A percentile compares a stretch with the other conserved stretches of the same genome.
Conservation (phyloP, 2,329 filamentous ascomycete species). For the Sclerotinia minor region DNA sequence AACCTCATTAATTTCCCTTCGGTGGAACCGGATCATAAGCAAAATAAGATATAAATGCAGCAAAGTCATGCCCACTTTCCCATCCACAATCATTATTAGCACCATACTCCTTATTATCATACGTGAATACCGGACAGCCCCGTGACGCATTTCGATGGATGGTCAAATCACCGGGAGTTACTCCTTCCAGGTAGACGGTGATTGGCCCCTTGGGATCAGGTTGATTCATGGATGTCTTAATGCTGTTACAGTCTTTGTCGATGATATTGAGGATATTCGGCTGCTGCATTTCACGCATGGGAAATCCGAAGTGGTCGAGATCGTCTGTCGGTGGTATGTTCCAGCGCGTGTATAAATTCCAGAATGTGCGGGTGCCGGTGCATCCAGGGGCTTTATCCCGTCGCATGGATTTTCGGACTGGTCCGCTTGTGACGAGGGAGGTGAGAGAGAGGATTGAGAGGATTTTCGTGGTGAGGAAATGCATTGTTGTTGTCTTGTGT, state of each 20-base stretch:
- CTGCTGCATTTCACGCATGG: neutral
- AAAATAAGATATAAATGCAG: neutral
- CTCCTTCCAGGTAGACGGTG: neutral
- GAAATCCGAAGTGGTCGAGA: fast-evolving
- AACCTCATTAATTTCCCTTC: fast-evolving
- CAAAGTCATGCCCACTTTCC: neutral
- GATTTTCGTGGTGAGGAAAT: neutral
- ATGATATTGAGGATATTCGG: neutral
- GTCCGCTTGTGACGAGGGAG: neutral
- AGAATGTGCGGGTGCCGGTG: neutral
- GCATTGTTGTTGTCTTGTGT: neutral
- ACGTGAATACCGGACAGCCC: neutral
- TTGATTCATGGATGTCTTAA: neutral
- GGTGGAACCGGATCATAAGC: neutral
- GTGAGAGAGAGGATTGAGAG: no score
- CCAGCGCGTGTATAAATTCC: constrained; percentile 2
- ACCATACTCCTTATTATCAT: neutral
- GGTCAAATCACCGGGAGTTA: neutral
- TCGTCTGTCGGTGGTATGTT: neutral
- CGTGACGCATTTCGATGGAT: neutral
- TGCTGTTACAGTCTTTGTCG: neutral
- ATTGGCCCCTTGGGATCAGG: neutral
- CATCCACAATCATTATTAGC: neutral
- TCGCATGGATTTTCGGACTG: neutral
- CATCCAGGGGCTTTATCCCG: neutral